phyloP scores from a whole-genome alignment of 352 stramenopile genomes.

The Phytophthora idaei region DNA sequence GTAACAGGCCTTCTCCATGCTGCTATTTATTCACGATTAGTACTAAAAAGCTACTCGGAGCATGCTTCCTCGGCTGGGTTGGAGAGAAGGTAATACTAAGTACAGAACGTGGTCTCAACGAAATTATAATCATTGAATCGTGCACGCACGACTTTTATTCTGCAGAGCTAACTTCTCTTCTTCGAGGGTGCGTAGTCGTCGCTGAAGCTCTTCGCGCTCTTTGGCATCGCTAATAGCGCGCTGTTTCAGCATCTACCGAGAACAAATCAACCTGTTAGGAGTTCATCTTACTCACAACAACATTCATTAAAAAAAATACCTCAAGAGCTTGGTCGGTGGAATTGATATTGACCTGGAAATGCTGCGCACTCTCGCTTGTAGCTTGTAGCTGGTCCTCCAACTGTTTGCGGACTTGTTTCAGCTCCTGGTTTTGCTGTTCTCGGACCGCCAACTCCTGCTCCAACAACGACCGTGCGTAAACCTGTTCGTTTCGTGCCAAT shows the following conservation, averaged over 20 bases:
- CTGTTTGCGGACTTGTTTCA: conserved; percentile 33
- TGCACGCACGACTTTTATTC: conserved; percentile 60
- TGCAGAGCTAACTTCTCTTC: conserved; percentile 66
- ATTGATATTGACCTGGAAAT: conserved; percentile 41
- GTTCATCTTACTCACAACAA: neutral
- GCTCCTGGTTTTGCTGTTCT: conserved; percentile 41
- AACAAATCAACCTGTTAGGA: neutral
- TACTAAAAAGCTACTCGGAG: neutral
- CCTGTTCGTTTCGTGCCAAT: conserved; percentile 24
- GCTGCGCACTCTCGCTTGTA: conserved; percentile 35
- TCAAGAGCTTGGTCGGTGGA: conserved; percentile 59
- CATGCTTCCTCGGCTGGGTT: neutral
- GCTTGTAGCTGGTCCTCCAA: conserved; percentile 42
- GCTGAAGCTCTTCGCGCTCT: conserved; percentile 64
- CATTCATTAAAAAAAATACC: conserved; percentile 21
- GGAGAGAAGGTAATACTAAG: no score
- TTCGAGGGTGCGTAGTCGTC: conserved; percentile 50
- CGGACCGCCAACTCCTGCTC: conserved; percentile 31
- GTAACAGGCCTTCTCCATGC: conserved; percentile 75
- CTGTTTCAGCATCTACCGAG: conserved; percentile 49
- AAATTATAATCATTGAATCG: conserved; percentile 43
- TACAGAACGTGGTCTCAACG: neutral
- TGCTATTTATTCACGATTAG: conserved; percentile 40
- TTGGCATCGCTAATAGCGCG: conserved; percentile 49
- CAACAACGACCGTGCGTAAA: conserved; percentile 32